Base-by-base conservation (phyloP, 2,329 filamentous ascomycete species). In the Fusarium buxicola region DNA sequence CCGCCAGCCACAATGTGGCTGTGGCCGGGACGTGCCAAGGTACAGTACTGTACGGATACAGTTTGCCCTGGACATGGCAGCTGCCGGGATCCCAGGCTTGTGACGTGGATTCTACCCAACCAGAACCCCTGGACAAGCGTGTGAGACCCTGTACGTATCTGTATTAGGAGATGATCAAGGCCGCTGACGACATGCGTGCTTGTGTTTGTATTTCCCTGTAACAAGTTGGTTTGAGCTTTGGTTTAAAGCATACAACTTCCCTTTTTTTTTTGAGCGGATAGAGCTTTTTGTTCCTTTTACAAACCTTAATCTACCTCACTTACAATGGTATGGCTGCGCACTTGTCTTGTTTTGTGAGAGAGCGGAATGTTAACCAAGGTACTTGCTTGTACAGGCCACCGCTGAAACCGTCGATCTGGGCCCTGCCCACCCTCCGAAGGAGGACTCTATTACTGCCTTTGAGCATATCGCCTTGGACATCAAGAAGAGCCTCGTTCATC, bases 391-490 rank as follows among this genome's bases (percentile, higher is more conserved):
- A 10, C 56, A 83, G 82, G 82, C 82, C 39, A 83, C 81, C 53
- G 77, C 78, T 44, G 82, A 85, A n/a, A 86, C 83, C 8, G 81
- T 82, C 45, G 73, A 83, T 18, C 74, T 86, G 32, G 79, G 81
- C 46, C 71, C 76, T 30, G 70, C 78, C 40, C 84, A 86, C 59
- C 70, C 74, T 36, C 81, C 81, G 49, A 71, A 83, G 69, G 78
- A 81, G 55, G 83, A 85, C 48, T 80, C 82, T 8, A 76, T 85
- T 68, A 76, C 76, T 51, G 80, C 78, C 25, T 86, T 85, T 73
- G 69, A 76, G 35, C 76, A 82, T 48, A 74, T 86, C 50, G 75
- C 83, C 60, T 73, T 74, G 8, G 81, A 85, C n/a, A 74, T 86
- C 35, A 84, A 84, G 76, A 80, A 78, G 65, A 71, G 75, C 52